phyloP scores from a whole-genome alignment of 1,284 basidiomycete species.

The Apiotrichum veenhuisii region DNA sequence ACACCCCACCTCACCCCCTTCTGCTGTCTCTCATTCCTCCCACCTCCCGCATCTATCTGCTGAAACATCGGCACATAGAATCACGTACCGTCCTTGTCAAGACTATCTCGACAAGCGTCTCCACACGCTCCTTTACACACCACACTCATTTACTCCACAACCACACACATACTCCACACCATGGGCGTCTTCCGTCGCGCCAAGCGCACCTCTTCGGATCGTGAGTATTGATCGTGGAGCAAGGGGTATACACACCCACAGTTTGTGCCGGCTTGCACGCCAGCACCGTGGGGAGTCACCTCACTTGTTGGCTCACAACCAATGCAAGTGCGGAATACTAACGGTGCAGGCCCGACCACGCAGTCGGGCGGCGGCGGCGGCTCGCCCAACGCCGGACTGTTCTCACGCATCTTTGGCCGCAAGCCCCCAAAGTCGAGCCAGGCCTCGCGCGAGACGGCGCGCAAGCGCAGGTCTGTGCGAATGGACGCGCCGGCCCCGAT shows the following conservation, averaged over 20 bases:
- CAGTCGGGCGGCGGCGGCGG: background rate
- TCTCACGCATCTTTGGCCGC: constrained; percentile 2
- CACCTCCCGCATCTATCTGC: no score
- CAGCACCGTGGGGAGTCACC: no score
- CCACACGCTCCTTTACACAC: no score
- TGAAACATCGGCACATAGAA: no score
- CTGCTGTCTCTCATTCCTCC: background rate
- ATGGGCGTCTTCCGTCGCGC: background rate
- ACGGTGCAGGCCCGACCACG: background rate
- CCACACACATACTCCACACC: background rate
- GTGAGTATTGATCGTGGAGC: background rate
- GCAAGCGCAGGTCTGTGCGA: background rate
- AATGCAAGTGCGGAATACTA: background rate
- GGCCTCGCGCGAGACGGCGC: background rate
- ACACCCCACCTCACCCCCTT: background rate
- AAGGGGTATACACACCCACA: background rate
- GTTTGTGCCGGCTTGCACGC: no score
- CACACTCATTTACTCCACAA: no score
- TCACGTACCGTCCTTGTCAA: no score
- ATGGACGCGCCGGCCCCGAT: background rate
- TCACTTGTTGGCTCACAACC: no score
- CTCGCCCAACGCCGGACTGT: background rate
- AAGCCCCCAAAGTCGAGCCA: background rate
- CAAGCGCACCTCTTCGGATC: background rate
- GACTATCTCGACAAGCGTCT: no score